Evolutionary conservation across 2,329 filamentous ascomycete species (phyloP).

Genomic region (Lachnellula hyalina): DNA sequence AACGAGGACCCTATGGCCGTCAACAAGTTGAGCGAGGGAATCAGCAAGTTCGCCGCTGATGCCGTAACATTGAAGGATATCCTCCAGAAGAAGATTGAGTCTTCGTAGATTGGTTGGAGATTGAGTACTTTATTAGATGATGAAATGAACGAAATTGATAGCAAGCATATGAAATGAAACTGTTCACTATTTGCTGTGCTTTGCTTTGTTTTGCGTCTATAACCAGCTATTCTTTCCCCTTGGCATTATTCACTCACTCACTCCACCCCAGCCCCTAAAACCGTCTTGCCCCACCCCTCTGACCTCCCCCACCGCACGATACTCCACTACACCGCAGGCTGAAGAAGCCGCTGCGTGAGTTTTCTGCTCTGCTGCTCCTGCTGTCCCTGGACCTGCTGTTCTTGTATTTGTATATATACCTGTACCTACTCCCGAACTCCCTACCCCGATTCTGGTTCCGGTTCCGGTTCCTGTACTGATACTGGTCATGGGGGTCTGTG

Average conservation of each 20-base stretch:
- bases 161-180: not conserved
- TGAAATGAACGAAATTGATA: not conserved
- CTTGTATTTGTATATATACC: no score
- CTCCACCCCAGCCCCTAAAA: not conserved
- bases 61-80: constrained; percentile 90
- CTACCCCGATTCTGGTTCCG: not conserved
- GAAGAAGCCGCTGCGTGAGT: not conserved
- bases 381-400: not conserved
- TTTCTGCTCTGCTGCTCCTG: not conserved
- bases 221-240: no score
- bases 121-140: constrained; percentile 1
- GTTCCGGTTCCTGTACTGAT: not conserved
- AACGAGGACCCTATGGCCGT: constrained; percentile 99
- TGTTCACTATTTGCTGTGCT: not conserved
- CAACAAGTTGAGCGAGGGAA: constrained; percentile 98
- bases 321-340: constrained; percentile 12
- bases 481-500: not conserved
- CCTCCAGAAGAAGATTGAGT: constrained; percentile 74
- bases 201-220: not conserved
- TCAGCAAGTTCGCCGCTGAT: constrained; percentile 98
- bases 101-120: constrained; percentile 12
- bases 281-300: constrained; percentile 4
- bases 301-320: constrained; percentile 18
- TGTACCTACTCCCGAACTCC: no score
- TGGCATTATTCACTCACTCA: not conserved